Evolutionary conservation across 768 basidiomycete genomes (phyloP).

Genomic region (Trametes sanguinea): DNA sequence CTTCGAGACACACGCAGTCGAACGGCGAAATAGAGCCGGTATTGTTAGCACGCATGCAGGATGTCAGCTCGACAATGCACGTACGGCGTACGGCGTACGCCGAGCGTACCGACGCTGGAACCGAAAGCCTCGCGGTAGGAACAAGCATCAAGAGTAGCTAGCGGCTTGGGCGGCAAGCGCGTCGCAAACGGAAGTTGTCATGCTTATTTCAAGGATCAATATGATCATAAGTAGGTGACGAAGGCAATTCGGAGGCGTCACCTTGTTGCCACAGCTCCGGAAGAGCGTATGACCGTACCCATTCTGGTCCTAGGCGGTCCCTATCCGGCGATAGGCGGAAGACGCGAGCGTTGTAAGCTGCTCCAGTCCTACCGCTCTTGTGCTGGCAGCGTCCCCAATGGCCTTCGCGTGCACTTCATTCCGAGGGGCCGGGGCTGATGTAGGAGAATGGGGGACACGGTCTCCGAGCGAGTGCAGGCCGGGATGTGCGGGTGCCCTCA

Average conservation of each 20-base stretch:
- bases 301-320: background rate
- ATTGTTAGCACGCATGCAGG: background rate
- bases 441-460: no score
- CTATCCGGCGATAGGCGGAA: background rate
- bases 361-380: background rate
- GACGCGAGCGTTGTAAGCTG: background rate
- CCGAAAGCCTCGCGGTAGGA: slow-evolving; percentile 1
- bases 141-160: background rate
- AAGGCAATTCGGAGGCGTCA: slow-evolving; percentile 6
- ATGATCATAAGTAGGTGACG: slow-evolving; percentile 15
- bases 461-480: no score
- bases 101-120: background rate
- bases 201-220: background rate
- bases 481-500: no score
- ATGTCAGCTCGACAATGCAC: background rate
- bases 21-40: background rate
- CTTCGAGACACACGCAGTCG: no score
- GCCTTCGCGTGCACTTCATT: background rate
- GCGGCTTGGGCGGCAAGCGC: background rate
- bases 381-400: background rate
- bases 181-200: background rate
- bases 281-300: slow-evolving; percentile 10
- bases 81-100: slow-evolving; percentile 2
- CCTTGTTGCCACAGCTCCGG: slow-evolving; percentile 1
- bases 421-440: no score